A percentile compares a stretch with the other conserved stretches of the same genome.
Conservation (phyloP, 805 yeast species). For the Ogataea nitratoaversa region DNA sequence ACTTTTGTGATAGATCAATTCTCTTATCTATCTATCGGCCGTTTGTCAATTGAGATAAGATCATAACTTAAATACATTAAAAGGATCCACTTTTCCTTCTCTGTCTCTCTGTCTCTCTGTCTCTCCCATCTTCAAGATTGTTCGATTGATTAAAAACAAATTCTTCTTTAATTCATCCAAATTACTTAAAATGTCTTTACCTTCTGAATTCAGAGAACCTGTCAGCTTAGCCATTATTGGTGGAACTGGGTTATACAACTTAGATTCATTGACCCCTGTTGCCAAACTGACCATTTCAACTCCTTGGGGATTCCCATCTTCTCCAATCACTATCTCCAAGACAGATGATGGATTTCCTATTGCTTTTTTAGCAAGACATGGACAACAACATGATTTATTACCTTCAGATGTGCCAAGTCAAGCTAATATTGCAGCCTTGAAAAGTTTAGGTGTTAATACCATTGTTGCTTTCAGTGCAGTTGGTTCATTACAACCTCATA, state of each 20-base stretch:
- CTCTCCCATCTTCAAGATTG: not conserved
- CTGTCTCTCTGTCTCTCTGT: too few species aligned
- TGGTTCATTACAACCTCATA: constrained; percentile 86
- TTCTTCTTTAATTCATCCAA: not conserved
- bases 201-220: constrained; percentile 48
- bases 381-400: constrained; percentile 79
- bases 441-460: constrained; percentile 79
- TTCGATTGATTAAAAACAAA: not conserved
- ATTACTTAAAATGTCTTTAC: constrained; percentile 5
- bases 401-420: constrained; percentile 91
- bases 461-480: constrained; percentile 94
- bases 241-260: constrained; percentile 94
- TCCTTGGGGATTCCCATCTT: constrained; percentile 97
- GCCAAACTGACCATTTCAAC: constrained; percentile 79
- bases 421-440: constrained; percentile 95
- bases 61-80: too few species aligned
- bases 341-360: constrained; percentile 75
- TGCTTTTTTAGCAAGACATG: constrained; percentile 95
- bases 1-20: too few species aligned
- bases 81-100: too few species aligned
- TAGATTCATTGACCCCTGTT: constrained; percentile 78
- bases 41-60: too few species aligned
- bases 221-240: constrained; percentile 89
- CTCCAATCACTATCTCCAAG: constrained; percentile 86
- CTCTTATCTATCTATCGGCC: too few species aligned